Conservation (phyloP, 2,329 filamentous ascomycete genomes). For the Boeremia exigua region DNA sequence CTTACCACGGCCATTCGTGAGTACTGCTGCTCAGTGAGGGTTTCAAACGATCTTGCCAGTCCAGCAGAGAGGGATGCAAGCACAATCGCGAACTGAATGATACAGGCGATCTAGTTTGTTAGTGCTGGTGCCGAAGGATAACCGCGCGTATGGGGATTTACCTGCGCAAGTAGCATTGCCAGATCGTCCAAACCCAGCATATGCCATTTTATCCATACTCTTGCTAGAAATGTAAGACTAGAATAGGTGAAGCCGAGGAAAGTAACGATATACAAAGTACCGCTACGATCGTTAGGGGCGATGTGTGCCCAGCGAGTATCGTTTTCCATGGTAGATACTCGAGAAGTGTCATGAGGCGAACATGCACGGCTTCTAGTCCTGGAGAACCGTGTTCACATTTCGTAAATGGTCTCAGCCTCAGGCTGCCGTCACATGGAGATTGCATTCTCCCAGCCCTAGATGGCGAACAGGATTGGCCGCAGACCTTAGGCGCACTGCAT, state of each 20-base stretch:
- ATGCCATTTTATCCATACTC: constrained; percentile 35
- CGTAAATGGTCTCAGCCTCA: neutral
- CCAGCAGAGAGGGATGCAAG: constrained; percentile 30
- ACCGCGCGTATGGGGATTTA: constrained; percentile 4
- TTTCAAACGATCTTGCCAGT: constrained; percentile 27
- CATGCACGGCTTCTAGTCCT: neutral
- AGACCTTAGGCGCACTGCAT: neutral
- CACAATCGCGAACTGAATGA: constrained; percentile 29
- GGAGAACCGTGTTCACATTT: neutral
- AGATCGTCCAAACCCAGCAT: constrained; percentile 35
- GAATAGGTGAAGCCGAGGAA: constrained; percentile 35
- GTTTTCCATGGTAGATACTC: neutral
- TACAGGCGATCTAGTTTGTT: constrained; percentile 16
- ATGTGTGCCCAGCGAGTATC: constrained; percentile 27
- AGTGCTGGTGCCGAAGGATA: neutral
- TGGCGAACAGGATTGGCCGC: neutral
- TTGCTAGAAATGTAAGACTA: constrained; percentile 30
- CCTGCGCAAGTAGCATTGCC: constrained; percentile 31
- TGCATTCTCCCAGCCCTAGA: neutral
- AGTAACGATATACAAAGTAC: constrained; percentile 33
- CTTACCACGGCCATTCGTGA: constrained; percentile 28
- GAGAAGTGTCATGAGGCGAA: neutral
- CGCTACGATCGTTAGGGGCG: constrained; percentile 33
- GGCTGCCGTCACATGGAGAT: neutral
- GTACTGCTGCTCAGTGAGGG: constrained; percentile 25